phyloP scores from a whole-genome alignment of 1,139 yeast species.

The Hansenula lynferdii region DNA sequence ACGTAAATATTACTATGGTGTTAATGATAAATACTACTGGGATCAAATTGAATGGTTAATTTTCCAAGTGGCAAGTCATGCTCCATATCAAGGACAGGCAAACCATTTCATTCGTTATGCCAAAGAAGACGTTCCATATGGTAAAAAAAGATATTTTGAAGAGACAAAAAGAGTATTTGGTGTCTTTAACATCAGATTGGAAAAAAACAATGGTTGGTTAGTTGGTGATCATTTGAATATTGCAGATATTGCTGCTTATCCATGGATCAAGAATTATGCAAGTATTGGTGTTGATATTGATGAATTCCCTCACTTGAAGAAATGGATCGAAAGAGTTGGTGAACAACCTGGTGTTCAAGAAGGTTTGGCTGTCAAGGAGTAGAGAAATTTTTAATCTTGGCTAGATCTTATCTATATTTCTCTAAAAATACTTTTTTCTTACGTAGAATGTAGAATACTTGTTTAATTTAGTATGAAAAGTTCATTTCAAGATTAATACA shows the following conservation, averaged over 20 bases:
- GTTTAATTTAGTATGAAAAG: too few relatives aligned
- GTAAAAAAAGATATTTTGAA: conserved; percentile 41
- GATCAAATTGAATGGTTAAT: conserved; percentile 44
- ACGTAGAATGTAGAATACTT: too few relatives aligned
- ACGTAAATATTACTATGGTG: conserved; percentile 39
- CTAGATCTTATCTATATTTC: too few relatives aligned
- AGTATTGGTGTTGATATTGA: conserved; percentile 31
- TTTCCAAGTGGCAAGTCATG: conserved; percentile 54
- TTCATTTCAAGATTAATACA: too few relatives aligned
- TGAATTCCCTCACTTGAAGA: conserved; percentile 38
- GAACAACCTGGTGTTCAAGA: conserved; percentile 34
- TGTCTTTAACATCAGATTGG: conserved; percentile 46
- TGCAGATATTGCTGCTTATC: conserved; percentile 47
- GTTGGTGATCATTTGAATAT: conserved; percentile 53
- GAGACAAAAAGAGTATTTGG: conserved; percentile 50
- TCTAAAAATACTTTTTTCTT: too few relatives aligned
- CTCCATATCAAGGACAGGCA: conserved; percentile 58
- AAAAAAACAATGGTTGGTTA: conserved; percentile 43
- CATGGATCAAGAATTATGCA: conserved; percentile 28
- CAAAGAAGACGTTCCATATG: conserved; percentile 44
- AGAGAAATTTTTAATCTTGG: background rate
- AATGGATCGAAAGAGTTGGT: conserved; percentile 39
- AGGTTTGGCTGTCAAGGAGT: conserved; percentile 23
- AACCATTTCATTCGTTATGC: conserved; percentile 41
- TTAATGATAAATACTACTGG: conserved; percentile 40